A percentile compares a stretch with the other conserved stretches of the same genome.
Evolutionary conservation across 2,329 filamentous ascomycete species (phyloP).

Genomic region (Colletotrichum sp.): DNA sequence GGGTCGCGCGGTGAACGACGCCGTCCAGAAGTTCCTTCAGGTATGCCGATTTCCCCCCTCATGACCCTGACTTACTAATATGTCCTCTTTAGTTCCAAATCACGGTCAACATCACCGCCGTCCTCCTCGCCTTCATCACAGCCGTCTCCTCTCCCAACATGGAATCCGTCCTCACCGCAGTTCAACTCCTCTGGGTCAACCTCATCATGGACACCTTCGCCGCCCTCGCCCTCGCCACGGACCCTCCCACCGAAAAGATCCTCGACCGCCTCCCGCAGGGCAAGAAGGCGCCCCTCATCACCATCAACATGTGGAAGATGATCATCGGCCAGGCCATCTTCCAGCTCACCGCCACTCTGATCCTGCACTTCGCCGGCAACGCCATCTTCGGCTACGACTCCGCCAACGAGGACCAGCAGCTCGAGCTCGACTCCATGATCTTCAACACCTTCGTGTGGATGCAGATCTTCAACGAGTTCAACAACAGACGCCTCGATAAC

Average conservation of each 20-base stretch:
- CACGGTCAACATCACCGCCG: constrained; percentile 74
- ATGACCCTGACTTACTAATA: constrained; percentile 1
- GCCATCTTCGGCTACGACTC: constrained; percentile 57
- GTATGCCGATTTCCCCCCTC: constrained; percentile 25
- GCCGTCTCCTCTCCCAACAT: constrained; percentile 61
- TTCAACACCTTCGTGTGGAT: constrained; percentile 78
- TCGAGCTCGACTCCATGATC: constrained; percentile 62
- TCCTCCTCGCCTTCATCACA: constrained; percentile 68
- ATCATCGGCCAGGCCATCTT: constrained; percentile 67
- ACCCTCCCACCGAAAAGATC: constrained; percentile 62
- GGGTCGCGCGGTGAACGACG: constrained; percentile 73
- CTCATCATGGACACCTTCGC: constrained; percentile 75
- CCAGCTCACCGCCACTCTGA: constrained; percentile 63
- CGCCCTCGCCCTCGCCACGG: constrained; percentile 68
- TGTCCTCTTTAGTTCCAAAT: constrained; percentile 58
- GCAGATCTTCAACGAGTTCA: constrained; percentile 75
- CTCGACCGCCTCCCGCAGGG: constrained; percentile 58
- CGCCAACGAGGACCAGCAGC: constrained; percentile 41
- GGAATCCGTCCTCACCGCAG: constrained; percentile 67
- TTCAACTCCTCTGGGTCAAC: constrained; percentile 73
- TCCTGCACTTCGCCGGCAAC: constrained; percentile 65
- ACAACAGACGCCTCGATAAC: constrained; percentile 68
- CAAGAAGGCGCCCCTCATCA: constrained; percentile 77
- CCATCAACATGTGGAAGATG: constrained; percentile 72
- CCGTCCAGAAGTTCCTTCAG: constrained; percentile 72